These are phyloP conservation scores for Talaromyces verruculosus DNA, from an alignment of 2,329 filamentous ascomycete species.

Conservation along the genomic window DNA sequence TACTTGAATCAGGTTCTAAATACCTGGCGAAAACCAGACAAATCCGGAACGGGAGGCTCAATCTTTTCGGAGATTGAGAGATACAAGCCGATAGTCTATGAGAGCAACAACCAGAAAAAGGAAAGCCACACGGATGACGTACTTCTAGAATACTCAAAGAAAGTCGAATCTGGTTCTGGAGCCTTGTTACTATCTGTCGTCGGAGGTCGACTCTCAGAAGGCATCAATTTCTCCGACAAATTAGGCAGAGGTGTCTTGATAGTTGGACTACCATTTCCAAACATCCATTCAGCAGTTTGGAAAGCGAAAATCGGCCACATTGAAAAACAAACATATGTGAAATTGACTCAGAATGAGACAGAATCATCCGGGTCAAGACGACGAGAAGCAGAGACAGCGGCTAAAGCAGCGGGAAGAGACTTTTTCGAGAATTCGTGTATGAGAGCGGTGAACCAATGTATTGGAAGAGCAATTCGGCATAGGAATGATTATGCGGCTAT, in stretches of 20 bases:
- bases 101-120: slow-evolving; percentile 44
- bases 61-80: slow-evolving; percentile 34
- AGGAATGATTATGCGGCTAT: slow-evolving; percentile 87
- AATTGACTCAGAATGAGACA: slow-evolving; percentile 12
- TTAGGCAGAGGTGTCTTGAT: slow-evolving; percentile 87
- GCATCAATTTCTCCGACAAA: slow-evolving; percentile 94
- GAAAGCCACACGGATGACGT: slow-evolving; percentile 60
- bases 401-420: slow-evolving; percentile 61
- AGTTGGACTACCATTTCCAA: slow-evolving; percentile 91
- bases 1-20: slow-evolving; percentile 75
- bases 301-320: slow-evolving; percentile 87
- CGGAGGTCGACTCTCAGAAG: slow-evolving; percentile 91
- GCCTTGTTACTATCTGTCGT: slow-evolving; percentile 87
- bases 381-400: slow-evolving; percentile 30
- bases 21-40: slow-evolving; percentile 56
- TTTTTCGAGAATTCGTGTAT: slow-evolving; percentile 96
- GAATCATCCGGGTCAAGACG: slow-evolving; percentile 21
- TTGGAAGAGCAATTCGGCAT: slow-evolving; percentile 89
- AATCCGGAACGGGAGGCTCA: slow-evolving; percentile 30
- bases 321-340: slow-evolving; percentile 57
- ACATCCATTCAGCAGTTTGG: slow-evolving; percentile 86
- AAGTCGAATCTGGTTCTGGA: slow-evolving; percentile 63
- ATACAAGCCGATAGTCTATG: slow-evolving; percentile 53
- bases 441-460: slow-evolving; percentile 94
- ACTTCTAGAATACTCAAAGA: slow-evolving; percentile 69